Base-by-base conservation (phyloP, 352 stramenopile genomes). In the Phytophthora citricola region DNA sequence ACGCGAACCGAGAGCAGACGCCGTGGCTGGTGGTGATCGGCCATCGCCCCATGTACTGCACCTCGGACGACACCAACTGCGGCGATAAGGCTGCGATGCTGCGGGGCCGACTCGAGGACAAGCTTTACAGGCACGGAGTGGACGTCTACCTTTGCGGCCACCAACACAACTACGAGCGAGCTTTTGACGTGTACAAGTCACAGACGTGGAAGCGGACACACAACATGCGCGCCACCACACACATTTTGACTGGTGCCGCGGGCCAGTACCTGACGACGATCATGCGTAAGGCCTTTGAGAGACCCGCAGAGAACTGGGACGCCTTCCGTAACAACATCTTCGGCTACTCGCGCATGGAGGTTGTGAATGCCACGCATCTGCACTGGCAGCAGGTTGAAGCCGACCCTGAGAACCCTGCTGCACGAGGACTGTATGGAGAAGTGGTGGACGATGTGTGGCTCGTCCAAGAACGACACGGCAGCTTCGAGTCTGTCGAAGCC, bases 161-260 rank as follows among this genome's bases (percentile, higher is more conserved):
- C 71, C 86, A 95, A 63, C 90, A 97, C 79, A 96, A 97, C 76
- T 97, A 95, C 71, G 90, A 96, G 59, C 81, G 90, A 40, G 86
- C 85, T 12, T 96, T 83, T 43, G 89, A 95, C 48, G 73, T 96
- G 8, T 94, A 94, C 69, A 73, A 76, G 17, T 79, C 66, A 1
- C 36, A 71, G 41, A 94, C 85, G 4, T 79, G 71, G 71, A 65
- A 75, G 32, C 75, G 74, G 20, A 94, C 87, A 26, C 77, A 45
- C 56, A 91, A 97, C 73, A 94, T 94, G 83, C 67, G 66, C 14
- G 87, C 84, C 27, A 95, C 90, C 10, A 96, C 88, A 15, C 89
- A 97, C 74, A 94, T 97, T 26, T 76, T 95, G 46, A 96, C 85
- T 0, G 89, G 90, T n/a, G 89, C 87, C 2, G 91, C 89, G 12